Evolutionary conservation across 495 filamentous ascomycete species (phyloP).

Genomic region (Oleoguttula mirabilis): DNA sequence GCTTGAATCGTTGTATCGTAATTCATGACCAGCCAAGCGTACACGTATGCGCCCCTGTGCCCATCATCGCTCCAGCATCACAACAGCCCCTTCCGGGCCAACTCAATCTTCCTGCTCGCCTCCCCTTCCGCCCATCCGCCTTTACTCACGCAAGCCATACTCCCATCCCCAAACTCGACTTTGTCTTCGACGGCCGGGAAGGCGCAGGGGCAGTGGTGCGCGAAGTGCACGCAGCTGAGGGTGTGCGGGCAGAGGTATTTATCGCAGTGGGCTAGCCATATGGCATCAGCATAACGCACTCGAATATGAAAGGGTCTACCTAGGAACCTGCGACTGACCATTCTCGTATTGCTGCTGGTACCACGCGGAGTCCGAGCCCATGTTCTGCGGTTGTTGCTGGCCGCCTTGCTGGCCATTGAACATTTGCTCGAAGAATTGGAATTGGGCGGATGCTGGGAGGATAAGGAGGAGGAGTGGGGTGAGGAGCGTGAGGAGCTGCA

Average conservation of each 20-base stretch:
- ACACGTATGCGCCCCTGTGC: no score
- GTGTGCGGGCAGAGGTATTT: conserved; percentile 89
- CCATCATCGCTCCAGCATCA: no score
- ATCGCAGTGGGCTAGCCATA: conserved; percentile 62
- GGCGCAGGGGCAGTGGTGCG: conserved; percentile 85
- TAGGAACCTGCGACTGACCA: no score
- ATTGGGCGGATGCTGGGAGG: conserved; percentile 51
- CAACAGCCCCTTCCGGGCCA: conserved; percentile 54
- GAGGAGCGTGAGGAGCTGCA: conserved; percentile 19
- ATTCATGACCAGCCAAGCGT: no score
- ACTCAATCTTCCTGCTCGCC: conserved; percentile 30
- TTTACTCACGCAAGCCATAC: conserved; percentile 65
- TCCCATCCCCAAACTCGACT: conserved; percentile 72
- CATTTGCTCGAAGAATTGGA: conserved; percentile 68
- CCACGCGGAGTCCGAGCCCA: conserved; percentile 60
- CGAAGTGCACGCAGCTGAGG: conserved; percentile 81
- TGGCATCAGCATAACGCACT: no score
- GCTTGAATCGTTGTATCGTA: no score
- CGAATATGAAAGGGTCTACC: no score
- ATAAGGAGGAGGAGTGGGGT: conserved; percentile 37
- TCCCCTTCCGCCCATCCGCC: conserved; percentile 53
- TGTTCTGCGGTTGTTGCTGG: conserved; percentile 58
- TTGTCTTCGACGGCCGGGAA: conserved; percentile 77
- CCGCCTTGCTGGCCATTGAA: conserved; percentile 52
- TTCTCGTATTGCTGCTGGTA: conserved; percentile 62